Conservation (phyloP, 495 filamentous ascomycete species). For the Aspergillus diversus region DNA sequence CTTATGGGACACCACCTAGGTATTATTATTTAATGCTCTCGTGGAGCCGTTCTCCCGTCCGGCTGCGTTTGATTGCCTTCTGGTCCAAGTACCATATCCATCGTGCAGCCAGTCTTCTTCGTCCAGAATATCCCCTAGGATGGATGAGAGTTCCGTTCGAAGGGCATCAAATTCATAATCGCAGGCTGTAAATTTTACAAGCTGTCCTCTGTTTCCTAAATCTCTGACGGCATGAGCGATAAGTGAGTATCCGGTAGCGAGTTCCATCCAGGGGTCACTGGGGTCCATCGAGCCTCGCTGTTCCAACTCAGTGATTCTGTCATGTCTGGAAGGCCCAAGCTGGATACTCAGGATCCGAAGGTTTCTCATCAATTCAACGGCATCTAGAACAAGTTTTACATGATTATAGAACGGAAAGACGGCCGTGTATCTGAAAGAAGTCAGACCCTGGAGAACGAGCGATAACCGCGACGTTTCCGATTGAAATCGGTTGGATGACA, state of each 20-base stretch:
- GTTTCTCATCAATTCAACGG: slow-evolving; percentile 32
- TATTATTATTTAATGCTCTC: not conserved
- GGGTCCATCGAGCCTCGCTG: slow-evolving; percentile 47
- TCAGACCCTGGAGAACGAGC: slow-evolving; percentile 28
- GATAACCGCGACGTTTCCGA: slow-evolving; percentile 16
- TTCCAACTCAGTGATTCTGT: slow-evolving; percentile 41
- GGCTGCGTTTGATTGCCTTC: not conserved
- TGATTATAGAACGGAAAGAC: slow-evolving; percentile 53
- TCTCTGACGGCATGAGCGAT: slow-evolving; percentile 37
- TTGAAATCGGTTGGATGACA: slow-evolving; percentile 7
- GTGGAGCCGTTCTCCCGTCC: not conserved
- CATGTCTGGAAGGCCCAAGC: slow-evolving; percentile 35
- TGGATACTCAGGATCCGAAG: slow-evolving; percentile 36
- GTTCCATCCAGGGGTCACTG: slow-evolving; percentile 50
- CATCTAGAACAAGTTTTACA: slow-evolving; percentile 39
- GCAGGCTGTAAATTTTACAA: slow-evolving; percentile 33
- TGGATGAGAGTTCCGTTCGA: slow-evolving; percentile 30
- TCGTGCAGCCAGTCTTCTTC: slow-evolving; percentile 34
- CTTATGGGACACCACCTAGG: not conserved
- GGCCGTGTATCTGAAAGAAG: slow-evolving; percentile 42
- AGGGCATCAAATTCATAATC: slow-evolving; percentile 39
- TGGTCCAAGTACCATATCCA: slow-evolving; percentile 35
- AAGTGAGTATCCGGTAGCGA: slow-evolving; percentile 43
- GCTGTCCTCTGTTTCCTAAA: slow-evolving; percentile 19
- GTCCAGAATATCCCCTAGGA: slow-evolving; percentile 30